phyloP scores from a whole-genome alignment of 306 rosid genomes.

The Biancaea sappan region DNA sequence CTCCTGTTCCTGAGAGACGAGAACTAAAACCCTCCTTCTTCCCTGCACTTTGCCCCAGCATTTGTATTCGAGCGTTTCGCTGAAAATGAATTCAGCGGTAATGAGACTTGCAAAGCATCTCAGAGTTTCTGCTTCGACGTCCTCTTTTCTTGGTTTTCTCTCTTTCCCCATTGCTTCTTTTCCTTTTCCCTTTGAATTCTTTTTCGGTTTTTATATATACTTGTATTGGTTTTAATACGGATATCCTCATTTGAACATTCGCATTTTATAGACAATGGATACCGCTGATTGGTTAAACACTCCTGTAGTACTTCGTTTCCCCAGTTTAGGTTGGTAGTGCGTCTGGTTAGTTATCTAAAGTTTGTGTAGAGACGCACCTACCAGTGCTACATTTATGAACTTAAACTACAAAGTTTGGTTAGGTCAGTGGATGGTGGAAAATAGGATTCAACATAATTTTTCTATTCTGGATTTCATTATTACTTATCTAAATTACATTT shows the following conservation, averaged over 20 bases:
- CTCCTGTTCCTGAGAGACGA: neutral
- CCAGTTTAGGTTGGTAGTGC: conserved; percentile 8
- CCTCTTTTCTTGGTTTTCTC: conserved; percentile 51
- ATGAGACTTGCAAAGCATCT: conserved; percentile 52
- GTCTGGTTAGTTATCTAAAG: neutral
- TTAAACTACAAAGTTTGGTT: neutral
- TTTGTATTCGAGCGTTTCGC: neutral
- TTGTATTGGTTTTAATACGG: neutral
- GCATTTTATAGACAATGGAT: neutral
- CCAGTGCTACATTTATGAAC: neutral
- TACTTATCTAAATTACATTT: neutral
- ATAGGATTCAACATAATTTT: neutral
- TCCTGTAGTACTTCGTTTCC: neutral
- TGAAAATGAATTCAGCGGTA: conserved; percentile 60
- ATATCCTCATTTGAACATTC: neutral
- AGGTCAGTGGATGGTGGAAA: neutral
- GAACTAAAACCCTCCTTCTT: conserved; percentile 34
- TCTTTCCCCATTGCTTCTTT: conserved; percentile 30
- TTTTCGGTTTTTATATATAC: neutral
- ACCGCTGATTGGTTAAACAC: neutral
- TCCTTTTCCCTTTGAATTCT: neutral
- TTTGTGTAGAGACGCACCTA: neutral
- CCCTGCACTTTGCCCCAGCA: neutral
- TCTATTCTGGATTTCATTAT: conserved; percentile 13
- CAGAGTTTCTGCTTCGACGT: conserved; percentile 42